phyloP scores from a whole-genome alignment of 1,284 basidiomycete species.

The Athelia sp. region DNA sequence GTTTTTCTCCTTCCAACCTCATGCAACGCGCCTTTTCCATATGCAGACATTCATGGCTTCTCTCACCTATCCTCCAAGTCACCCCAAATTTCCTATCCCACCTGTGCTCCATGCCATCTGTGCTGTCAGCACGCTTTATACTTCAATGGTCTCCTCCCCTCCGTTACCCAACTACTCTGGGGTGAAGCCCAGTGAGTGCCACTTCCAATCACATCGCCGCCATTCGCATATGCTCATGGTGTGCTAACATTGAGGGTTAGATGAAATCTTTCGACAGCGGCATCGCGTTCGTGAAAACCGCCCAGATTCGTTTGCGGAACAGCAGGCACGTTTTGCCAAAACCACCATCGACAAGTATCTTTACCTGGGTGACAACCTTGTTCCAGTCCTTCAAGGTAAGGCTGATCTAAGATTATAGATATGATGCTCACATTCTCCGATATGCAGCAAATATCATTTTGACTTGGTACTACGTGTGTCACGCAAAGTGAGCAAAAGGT shows the following conservation, averaged over 20 bases:
- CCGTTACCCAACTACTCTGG: conserved; percentile 44
- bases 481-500: conserved; percentile 46
- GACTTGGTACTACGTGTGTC: conserved; percentile 69
- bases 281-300: conserved; percentile 40
- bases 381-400: conserved; percentile 61
- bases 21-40: conserved; percentile 64
- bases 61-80: conserved; percentile 58
- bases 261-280: conserved; percentile 49
- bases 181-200: conserved; percentile 40
- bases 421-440: conserved; percentile 3
- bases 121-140: conserved; percentile 67
- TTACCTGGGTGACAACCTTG: conserved; percentile 47
- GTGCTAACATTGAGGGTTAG: conserved; percentile 19
- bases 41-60: conserved; percentile 57
- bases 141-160: conserved; percentile 49
- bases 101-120: conserved; percentile 74
- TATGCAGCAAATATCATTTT: conserved; percentile 54
- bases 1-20: conserved; percentile 70
- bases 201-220: not conserved
- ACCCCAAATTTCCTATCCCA: conserved; percentile 63
- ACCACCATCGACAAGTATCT: conserved; percentile 45
- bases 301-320: conserved; percentile 61
- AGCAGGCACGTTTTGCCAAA: conserved; percentile 56
- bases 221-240: not conserved
- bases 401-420: no score